Conservation (phyloP, 805 yeast species). For the Ogataea neopini region DNA sequence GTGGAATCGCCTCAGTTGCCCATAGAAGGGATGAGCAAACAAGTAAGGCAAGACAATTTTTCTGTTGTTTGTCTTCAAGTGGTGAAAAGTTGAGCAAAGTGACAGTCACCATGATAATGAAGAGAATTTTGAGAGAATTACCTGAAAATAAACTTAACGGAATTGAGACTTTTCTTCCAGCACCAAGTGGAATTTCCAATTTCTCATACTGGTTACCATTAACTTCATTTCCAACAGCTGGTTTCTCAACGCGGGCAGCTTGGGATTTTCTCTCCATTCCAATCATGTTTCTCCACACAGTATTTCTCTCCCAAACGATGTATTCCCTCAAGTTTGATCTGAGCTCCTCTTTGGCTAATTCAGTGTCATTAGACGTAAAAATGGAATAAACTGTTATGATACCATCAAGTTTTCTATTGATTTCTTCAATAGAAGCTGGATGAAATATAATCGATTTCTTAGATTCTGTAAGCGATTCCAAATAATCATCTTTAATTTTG, state of each 20-base stretch:
- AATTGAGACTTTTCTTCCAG: conserved; percentile 29
- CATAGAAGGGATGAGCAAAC: conserved; percentile 81
- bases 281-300: conserved; percentile 97
- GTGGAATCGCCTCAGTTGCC: conserved; percentile 95
- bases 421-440: conserved; percentile 43
- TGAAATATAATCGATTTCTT: conserved; percentile 57
- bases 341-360: conserved; percentile 45
- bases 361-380: conserved; percentile 41
- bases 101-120: conserved; percentile 52
- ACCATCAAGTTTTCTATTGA: conserved; percentile 55
- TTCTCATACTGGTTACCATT: conserved; percentile 21
- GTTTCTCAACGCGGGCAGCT: conserved; percentile 52
- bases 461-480: conserved; percentile 42
- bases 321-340: conserved; percentile 75
- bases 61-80: conserved; percentile 61
- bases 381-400: conserved; percentile 40
- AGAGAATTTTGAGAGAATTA: conserved; percentile 42
- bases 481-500: conserved; percentile 57
- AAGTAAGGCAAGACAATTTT: conserved; percentile 80
- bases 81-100: conserved; percentile 54
- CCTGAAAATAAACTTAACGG: conserved; percentile 42
- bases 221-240: conserved; percentile 27
- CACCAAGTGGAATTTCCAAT: conserved; percentile 31
- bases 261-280: conserved; percentile 85
- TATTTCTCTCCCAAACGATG: conserved; percentile 95